These are phyloP conservation scores for Apiospora rasikravindrae DNA, from an alignment of 2,329 filamentous ascomycete genomes.

Conservation along the genomic window DNA sequence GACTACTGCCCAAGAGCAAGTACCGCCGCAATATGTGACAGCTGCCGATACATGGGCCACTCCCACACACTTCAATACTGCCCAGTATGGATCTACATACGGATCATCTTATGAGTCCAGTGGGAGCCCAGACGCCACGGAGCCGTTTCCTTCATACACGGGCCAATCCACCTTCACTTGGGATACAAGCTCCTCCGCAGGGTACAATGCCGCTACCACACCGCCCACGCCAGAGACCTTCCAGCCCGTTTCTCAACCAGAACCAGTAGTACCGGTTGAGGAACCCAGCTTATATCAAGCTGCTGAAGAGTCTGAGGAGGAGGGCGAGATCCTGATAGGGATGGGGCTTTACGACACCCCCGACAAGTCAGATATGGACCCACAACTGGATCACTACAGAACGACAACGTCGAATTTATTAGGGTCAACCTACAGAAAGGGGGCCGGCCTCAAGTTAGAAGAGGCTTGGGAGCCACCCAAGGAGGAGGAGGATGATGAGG, in stretches of 20 bases:
- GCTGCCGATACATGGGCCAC: slow-evolving; percentile 44
- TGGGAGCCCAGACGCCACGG: slow-evolving; percentile 34
- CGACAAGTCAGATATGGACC: slow-evolving; percentile 57
- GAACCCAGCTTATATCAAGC: slow-evolving; percentile 55
- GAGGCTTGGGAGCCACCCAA: slow-evolving; percentile 77
- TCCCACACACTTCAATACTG: slow-evolving; percentile 39
- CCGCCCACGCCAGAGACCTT: slow-evolving; percentile 67
- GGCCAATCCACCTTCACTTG: slow-evolving; percentile 43
- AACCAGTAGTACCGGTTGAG: slow-evolving; percentile 52
- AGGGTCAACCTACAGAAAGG: slow-evolving; percentile 56
- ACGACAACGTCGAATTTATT: slow-evolving; percentile 61
- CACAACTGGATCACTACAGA: slow-evolving; percentile 59
- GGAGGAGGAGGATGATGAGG: slow-evolving; percentile 60
- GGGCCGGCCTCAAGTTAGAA: slow-evolving; percentile 80
- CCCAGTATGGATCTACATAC: slow-evolving; percentile 21
- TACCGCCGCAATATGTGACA: slow-evolving; percentile 47
- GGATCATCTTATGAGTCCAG: slow-evolving; percentile 27
- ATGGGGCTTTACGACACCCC: slow-evolving; percentile 82
- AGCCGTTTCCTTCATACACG: slow-evolving; percentile 39
- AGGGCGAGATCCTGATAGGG: slow-evolving; percentile 77
- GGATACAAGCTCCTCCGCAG: slow-evolving; percentile 51
- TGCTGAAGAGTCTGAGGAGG: slow-evolving; percentile 57
- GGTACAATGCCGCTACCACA: slow-evolving; percentile 52
- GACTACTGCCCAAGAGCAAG: slow-evolving; percentile 33
- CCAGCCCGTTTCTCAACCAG: slow-evolving; percentile 54